Base-by-base conservation (phyloP, 2,329 filamentous ascomycete genomes). In the Trichoderma sp. region DNA sequence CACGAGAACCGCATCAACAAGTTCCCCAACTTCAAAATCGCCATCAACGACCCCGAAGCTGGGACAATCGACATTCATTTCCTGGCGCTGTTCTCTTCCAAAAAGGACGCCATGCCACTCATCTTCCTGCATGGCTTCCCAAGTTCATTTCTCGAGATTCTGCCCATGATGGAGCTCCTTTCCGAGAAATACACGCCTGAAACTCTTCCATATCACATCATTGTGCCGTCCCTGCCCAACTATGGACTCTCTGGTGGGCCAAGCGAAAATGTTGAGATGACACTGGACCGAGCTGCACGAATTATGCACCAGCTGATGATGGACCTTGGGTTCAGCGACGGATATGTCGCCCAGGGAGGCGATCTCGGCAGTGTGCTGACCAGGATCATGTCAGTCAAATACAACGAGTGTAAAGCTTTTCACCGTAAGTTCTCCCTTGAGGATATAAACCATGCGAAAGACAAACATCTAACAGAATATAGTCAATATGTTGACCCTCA, bases 141-240 rank as follows among this genome's bases (percentile, higher is more conserved):
- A 35, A 77, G 79, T 70, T 82, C 79, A 1, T 85, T 88, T 70
- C 74, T 86, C 0, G 88, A 89, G 72, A 89, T 89, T 72, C 73
- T 89, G 0, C 82, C 81, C 1, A 77, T 87, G 11, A 74, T 89
- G 60, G 74, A 81, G 1, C 47, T 85, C 4, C 76, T 89, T 3
- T 74, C 76, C 27, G 73, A 79, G 2, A 83, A 83, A 66, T 88
- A 88, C 74, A 81, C 81, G 0, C 81, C 85, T 0, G 77, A 82
- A 0, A 80, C 77, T 0, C 77, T 89, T 11, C 87, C 87, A 0
- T 89, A 86, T 74, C 86, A 89, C 71, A 75, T 89, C 52, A 81
- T 89, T 49, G 83, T 85, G 0, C 87, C 87, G 0, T 86, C 83
- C 0, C 77, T 89, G 3, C 84, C 85, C 0, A 87, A 86, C 10